Conservation (phyloP, 2,329 filamentous ascomycete species). For the Blastomyces emzantsi region DNA sequence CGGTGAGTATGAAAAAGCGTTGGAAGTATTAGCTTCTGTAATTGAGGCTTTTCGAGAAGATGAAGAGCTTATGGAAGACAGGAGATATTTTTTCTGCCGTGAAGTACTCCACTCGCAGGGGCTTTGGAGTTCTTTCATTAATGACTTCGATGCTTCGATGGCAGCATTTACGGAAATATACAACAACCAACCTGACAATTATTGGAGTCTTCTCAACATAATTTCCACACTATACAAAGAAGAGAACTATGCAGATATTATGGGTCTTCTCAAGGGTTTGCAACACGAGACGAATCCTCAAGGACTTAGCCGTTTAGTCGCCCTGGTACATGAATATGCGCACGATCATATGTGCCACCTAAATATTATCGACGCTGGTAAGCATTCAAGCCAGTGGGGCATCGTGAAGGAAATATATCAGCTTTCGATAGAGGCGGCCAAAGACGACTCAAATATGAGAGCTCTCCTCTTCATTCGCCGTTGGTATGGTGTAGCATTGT, state of each 20-base stretch:
- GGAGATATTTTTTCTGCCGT: conserved; percentile 11
- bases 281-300: conserved; percentile 9
- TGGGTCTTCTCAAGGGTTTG: conserved; percentile 17
- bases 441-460: not conserved
- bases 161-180: conserved; percentile 13
- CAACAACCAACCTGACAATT: conserved; percentile 13
- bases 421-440: conserved; percentile 11
- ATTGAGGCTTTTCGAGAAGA: conserved; percentile 14
- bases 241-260: conserved; percentile 14
- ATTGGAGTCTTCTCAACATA: conserved; percentile 12
- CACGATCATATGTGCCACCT: conserved; percentile 6
- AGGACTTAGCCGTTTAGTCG: conserved; percentile 12
- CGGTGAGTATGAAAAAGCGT: conserved; percentile 10
- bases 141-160: conserved; percentile 11
- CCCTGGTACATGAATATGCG: conserved; percentile 13
- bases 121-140: conserved; percentile 10
- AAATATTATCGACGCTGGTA: conserved; percentile 11
- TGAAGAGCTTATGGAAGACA: conserved; percentile 11
- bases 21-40: conserved; percentile 11
- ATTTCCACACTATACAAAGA: conserved; percentile 9
- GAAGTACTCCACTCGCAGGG: conserved; percentile 10
- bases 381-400: conserved; percentile 6
- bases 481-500: conserved; percentile 11
- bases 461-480: conserved; percentile 9
- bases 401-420: conserved; percentile 12